phyloP scores from a whole-genome alignment of 1,284 basidiomycete genomes.

The Trichosporon sp. region DNA sequence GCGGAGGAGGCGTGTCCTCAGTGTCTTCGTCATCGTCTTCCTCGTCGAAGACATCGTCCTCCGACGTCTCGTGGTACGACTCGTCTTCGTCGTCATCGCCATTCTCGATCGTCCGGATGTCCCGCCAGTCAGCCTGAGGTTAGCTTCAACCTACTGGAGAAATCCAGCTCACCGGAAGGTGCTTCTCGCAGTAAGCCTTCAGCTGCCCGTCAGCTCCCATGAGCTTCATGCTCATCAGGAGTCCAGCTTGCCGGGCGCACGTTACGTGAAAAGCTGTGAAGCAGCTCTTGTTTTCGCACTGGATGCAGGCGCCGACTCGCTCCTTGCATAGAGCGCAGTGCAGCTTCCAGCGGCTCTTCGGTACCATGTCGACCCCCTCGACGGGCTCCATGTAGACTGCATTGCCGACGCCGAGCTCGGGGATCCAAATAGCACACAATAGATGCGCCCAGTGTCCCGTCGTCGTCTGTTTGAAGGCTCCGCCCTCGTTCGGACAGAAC shows the following conservation, averaged over 20 bases:
- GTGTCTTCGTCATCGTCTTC: slow-evolving; percentile 47
- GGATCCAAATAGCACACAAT: slow-evolving; percentile 95
- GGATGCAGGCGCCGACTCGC: slow-evolving; percentile 86
- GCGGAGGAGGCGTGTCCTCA: slow-evolving; percentile 22
- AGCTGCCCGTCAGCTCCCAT: slow-evolving; percentile 53
- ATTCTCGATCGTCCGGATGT: slow-evolving; percentile 28
- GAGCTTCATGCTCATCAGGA: slow-evolving; percentile 81
- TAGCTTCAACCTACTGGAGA: not conserved
- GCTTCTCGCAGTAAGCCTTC: slow-evolving; percentile 77
- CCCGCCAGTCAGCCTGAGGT: slow-evolving; percentile 21
- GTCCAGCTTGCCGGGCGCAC: slow-evolving; percentile 79
- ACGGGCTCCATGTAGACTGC: slow-evolving; percentile 98
- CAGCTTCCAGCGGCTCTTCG: slow-evolving; percentile 89
- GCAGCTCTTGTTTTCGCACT: slow-evolving; percentile 87
- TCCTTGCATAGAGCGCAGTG: slow-evolving; percentile 86
- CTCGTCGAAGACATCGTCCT: slow-evolving; percentile 4
- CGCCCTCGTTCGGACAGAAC: slow-evolving; percentile 92
- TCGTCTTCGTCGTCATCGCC: slow-evolving; percentile 19
- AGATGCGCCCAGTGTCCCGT: slow-evolving; percentile 94
- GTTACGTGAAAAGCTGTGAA: slow-evolving; percentile 93
- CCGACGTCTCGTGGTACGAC: slow-evolving; percentile 28
- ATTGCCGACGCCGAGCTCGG: slow-evolving; percentile 89
- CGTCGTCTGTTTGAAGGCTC: slow-evolving; percentile 96
- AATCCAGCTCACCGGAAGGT: slow-evolving; percentile 66
- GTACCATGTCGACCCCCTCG: slow-evolving; percentile 79